Base-by-base conservation (phyloP, 305 asterid genomes). In the Solanum hybrid region DNA sequence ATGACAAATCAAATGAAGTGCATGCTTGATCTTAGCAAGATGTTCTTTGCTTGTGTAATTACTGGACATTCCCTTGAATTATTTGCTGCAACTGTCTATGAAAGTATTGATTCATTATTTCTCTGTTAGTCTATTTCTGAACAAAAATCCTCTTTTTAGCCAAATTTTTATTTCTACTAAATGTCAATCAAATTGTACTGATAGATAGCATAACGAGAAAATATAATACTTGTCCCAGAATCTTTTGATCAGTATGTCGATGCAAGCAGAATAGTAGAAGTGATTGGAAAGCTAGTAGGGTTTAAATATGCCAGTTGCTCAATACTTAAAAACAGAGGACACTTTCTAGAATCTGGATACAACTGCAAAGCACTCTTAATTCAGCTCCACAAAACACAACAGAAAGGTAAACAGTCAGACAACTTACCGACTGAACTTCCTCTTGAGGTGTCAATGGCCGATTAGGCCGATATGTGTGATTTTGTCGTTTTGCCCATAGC, bases 401-500 rank as follows among this genome's bases (percentile, higher is more conserved):
- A 73, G 77, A 17, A 89, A 82, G 60, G 36, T 87, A 76, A 78
- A 66, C 75, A 31, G 85, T 87, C 86, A 13, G 45, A 45, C 14
- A 88, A 87, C 89, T 87, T 92, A 95, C 98, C 24, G 95, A 90
- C 90, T 95, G 97, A 80, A 94, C 81, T 92, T 95, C 98, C 92
- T 95, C 98, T 72, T 94, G 96, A 45, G 95, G 92, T 36, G 97
- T 93, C 90, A 95, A 91, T 36, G 98, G 97, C 73, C 98, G 94
- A 91, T 94, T 95, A 13, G 98, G 96, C 77, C 98, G 98, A 72
- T 92, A 95, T 38, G 98, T 95, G 85, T 95, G 96, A 93, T 95
- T 95, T 92, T 95, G 98, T 77, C 98, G 93, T 88, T 95, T 95
- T 40, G 98, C 98, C 98, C 98, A 95, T 71, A 95, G 89, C 98